Conservation (phyloP, 23 red algal genomes). For the Cyanidiococcus yangmingshanensis region DNA sequence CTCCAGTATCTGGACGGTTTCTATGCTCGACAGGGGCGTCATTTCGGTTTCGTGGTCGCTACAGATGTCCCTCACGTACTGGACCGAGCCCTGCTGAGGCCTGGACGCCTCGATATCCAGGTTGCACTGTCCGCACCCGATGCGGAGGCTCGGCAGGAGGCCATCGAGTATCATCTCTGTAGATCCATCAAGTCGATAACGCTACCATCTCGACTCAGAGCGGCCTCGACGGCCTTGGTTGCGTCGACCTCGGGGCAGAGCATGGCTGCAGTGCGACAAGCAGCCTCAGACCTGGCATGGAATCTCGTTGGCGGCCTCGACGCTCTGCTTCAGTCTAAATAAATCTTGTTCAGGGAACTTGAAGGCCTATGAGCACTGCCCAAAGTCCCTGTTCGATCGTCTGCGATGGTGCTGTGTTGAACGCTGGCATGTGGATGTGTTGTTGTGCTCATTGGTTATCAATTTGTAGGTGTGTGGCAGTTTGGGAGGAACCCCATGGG, state of each 20-base stretch:
- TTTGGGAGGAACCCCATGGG: no score
- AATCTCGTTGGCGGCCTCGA: no score
- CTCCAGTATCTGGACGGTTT: slow-evolving; percentile 9
- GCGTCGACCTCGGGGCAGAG: not conserved
- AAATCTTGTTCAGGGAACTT: no score
- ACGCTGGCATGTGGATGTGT: no score
- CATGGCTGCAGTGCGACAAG: not conserved
- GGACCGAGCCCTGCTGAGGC: slow-evolving; percentile 8
- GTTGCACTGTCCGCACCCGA: not conserved
- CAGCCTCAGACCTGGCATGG: not conserved
- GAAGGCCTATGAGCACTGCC: no score
- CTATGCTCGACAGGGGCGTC: not conserved
- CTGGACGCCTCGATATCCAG: slow-evolving; percentile 6
- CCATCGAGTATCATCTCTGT: not conserved
- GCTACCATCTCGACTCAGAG: not conserved
- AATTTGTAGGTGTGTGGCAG: no score
- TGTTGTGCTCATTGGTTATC: no score
- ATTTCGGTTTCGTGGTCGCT: not conserved
- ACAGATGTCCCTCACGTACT: not conserved
- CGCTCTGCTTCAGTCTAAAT: no score
- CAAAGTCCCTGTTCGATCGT: no score
- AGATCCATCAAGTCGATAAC: not conserved
- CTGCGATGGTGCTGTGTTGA: no score
- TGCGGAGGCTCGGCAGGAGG: not conserved
- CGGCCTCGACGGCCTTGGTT: not conserved